Conservation (phyloP, 73 alveolate genomes). For the Symbiodinium natans region DNA sequence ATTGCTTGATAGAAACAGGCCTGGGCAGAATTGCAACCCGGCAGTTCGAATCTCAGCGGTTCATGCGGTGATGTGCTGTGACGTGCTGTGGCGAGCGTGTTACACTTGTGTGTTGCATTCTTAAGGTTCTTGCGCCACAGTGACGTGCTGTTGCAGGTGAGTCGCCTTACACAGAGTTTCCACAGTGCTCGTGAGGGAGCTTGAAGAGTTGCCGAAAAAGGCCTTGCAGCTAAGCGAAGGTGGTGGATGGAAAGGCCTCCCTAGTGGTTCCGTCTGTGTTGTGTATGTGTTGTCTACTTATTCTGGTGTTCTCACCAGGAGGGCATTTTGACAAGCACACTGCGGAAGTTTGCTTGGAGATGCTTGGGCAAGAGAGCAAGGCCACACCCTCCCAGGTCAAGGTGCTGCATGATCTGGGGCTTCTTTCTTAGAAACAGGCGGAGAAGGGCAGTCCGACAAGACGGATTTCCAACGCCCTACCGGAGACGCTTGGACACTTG, state of each 20-base stretch:
- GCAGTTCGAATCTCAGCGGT: not conserved
- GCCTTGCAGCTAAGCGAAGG: not conserved
- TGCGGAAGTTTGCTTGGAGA: conserved; percentile 54
- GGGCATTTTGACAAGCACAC: conserved; percentile 77
- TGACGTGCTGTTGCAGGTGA: not conserved
- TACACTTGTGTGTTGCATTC: no score
- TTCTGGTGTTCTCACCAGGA: no score
- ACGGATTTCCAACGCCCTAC: not conserved
- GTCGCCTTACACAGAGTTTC: not conserved
- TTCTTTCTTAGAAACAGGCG: no score
- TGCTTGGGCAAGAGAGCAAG: conserved; percentile 25
- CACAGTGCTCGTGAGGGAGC: no score
- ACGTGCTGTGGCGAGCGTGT: no score
- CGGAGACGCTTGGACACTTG: not conserved
- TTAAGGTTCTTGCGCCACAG: not conserved
- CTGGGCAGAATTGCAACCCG: not conserved
- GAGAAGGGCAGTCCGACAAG: not conserved
- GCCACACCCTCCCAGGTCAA: not conserved
- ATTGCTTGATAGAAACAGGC: not conserved
- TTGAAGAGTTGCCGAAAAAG: not conserved
- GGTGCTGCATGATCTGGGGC: no score
- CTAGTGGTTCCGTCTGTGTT: no score
- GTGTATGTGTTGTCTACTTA: no score
- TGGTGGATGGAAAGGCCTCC: conserved; percentile 9
- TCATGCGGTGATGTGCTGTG: not conserved